phyloP scores from a whole-genome alignment of 805 yeast genomes.

The Hanseniaspora valbyensis region DNA sequence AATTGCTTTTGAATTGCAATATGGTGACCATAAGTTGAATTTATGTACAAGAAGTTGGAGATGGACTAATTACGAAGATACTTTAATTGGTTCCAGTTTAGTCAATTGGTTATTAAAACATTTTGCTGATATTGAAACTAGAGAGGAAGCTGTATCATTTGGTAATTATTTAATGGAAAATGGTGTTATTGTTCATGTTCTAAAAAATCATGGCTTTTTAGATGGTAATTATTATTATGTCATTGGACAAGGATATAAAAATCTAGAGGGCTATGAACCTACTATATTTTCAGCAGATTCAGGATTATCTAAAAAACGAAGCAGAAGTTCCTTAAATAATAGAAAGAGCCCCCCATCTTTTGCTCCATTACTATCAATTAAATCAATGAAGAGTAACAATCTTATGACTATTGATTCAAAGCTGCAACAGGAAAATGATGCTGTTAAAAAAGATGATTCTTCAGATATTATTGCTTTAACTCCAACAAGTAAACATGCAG shows the following conservation, averaged over 20 bases:
- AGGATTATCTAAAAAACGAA: not conserved
- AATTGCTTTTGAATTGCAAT: constrained; percentile 55
- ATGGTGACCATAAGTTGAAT: constrained; percentile 47
- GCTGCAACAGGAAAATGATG: not conserved
- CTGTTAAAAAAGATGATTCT: constrained; percentile 17
- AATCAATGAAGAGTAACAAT: not conserved
- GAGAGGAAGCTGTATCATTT: constrained; percentile 72
- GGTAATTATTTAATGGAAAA: constrained; percentile 69
- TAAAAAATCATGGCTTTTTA: constrained; percentile 66
- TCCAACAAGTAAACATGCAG: constrained; percentile 1
- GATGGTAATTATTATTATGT: constrained; percentile 91
- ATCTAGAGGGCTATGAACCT: constrained; percentile 14
- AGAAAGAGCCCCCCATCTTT: constrained; percentile 7
- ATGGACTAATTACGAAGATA: constrained; percentile 60
- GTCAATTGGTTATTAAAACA: constrained; percentile 76
- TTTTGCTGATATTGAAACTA: constrained; percentile 64
- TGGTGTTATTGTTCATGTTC: constrained; percentile 71
- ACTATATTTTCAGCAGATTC: not conserved
- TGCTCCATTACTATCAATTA: constrained; percentile 6
- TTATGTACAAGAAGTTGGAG: constrained; percentile 86
- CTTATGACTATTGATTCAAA: not conserved
- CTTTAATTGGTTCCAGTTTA: constrained; percentile 76
- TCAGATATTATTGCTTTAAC: not conserved
- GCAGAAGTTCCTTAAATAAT: not conserved
- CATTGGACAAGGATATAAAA: constrained; percentile 45